Conservation (phyloP, 805 yeast species). For the Yamadazyma sp. region DNA sequence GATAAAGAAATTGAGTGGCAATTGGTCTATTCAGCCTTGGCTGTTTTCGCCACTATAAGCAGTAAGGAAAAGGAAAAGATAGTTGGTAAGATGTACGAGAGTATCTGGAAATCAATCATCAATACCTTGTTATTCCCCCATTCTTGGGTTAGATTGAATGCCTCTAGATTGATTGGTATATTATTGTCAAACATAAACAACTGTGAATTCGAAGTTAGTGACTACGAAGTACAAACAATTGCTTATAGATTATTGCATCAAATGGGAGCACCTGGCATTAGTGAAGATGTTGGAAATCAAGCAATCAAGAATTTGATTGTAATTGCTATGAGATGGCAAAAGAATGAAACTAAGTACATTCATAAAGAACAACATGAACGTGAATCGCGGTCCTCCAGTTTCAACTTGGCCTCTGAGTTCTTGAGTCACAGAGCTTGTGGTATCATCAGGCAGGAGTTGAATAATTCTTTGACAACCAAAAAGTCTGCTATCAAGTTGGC, state of each 20-base stretch:
- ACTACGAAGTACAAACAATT: slow-evolving; percentile 60
- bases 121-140: slow-evolving; percentile 77
- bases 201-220: slow-evolving; percentile 33
- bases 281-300: slow-evolving; percentile 62
- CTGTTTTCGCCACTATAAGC: slow-evolving; percentile 45
- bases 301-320: slow-evolving; percentile 64
- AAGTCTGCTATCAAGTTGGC: slow-evolving; percentile 66
- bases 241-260: slow-evolving; percentile 73
- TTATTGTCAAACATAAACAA: slow-evolving; percentile 45
- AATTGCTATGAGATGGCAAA: slow-evolving; percentile 63
- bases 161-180: slow-evolving; percentile 58
- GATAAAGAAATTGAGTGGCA: slow-evolving; percentile 67
- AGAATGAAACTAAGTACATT: slow-evolving; percentile 35
- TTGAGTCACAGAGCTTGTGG: slow-evolving; percentile 61
- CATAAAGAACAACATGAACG: not conserved
- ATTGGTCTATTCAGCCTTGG: slow-evolving; percentile 64
- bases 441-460: slow-evolving; percentile 65
- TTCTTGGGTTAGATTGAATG: slow-evolving; percentile 79
- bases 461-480: slow-evolving; percentile 57
- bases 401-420: slow-evolving; percentile 52
- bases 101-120: slow-evolving; percentile 52
- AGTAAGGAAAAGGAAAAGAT: slow-evolving; percentile 34
- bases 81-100: slow-evolving; percentile 29
- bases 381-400: slow-evolving; percentile 9
- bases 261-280: slow-evolving; percentile 73